phyloP scores from a whole-genome alignment of 768 basidiomycete species.

The Pisolithus orientalis region DNA sequence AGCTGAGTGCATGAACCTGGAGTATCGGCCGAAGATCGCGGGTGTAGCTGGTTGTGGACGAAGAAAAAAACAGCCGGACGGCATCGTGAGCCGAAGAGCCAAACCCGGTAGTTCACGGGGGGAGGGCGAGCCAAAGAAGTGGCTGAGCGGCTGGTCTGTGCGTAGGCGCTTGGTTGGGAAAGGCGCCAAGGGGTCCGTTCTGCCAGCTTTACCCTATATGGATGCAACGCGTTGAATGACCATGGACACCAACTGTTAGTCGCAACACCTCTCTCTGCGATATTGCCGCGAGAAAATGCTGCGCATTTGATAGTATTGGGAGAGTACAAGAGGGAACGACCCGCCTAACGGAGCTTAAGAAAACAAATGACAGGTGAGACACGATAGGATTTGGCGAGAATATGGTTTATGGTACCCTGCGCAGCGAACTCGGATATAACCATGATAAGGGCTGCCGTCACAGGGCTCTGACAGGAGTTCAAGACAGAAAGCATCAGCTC shows the following conservation, averaged over 20 bases:
- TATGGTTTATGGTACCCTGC: constrained; percentile 37
- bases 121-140: too few relatives aligned
- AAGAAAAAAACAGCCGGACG: too few relatives aligned
- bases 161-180: too few relatives aligned
- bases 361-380: constrained; percentile 4
- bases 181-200: too few relatives aligned
- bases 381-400: neutral
- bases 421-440: constrained; percentile 53
- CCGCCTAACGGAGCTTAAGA: constrained; percentile 37
- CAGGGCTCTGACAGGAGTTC: constrained; percentile 8
- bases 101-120: too few relatives aligned
- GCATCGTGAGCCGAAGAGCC: too few relatives aligned
- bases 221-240: too few relatives aligned
- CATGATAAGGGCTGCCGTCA: constrained; percentile 46
- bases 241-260: neutral
- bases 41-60: too few relatives aligned
- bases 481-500: constrained; percentile 24
- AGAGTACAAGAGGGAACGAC: constrained; percentile 65
- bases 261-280: constrained; percentile 41
- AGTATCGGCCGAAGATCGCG: too few relatives aligned
- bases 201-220: too few relatives aligned
- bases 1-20: too few relatives aligned
- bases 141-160: too few relatives aligned
- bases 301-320: constrained; percentile 69
- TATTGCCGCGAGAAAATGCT: constrained; percentile 67